Base-by-base conservation (phyloP, 176 grass and related monocot genomes). In the Poa annua region DNA sequence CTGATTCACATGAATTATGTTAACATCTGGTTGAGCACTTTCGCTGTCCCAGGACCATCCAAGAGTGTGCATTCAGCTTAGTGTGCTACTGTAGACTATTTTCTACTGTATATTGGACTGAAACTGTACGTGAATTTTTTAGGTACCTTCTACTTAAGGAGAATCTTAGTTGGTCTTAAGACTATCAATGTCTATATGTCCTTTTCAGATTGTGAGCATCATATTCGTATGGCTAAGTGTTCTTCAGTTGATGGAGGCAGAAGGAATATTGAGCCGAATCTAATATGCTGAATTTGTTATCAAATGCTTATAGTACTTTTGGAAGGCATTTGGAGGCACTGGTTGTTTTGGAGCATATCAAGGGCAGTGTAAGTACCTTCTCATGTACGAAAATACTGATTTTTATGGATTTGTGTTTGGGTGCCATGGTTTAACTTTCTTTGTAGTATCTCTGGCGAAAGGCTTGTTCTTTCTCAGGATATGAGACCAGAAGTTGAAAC, bases 401-500 rank as follows among this genome's bases (percentile, higher is more conserved):
- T 47, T 47, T 52, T 35, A 5, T 57, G 68, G 61, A 38, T 81
- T 84, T 19, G 81, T 87, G 44, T 56, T 66, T 71, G 24, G 39
- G 7, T 84, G 62, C 21, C 68, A 77, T 72, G 50, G 15, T 84
- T 78, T 56, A 55, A 65, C 51, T 73, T 83, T 39, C 5, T 75
- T 36, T 76, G 13, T 8, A 10, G 1, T 44, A 1, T 44, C 9
- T 44, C 42, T 44, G 2, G 11, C 42, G 1, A 44, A 44, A 36
- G 3, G 35, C 35, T 4, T 36, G 35, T 36, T 36, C 35, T 36
- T 36, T 36, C 35, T 36, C 35, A 36, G 92, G 92, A 90, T 70
- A 91, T 97, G 59, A 91, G 92, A 55, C 95, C 90, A 42, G 92
- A 94, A 86, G 89, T 94, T 69, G 82, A 91, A 75, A 94, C 90